A percentile compares a stretch with the other conserved stretches of the same genome.
phyloP scores from a whole-genome alignment of 306 rosid genomes.

The Fragaria iinumae region DNA sequence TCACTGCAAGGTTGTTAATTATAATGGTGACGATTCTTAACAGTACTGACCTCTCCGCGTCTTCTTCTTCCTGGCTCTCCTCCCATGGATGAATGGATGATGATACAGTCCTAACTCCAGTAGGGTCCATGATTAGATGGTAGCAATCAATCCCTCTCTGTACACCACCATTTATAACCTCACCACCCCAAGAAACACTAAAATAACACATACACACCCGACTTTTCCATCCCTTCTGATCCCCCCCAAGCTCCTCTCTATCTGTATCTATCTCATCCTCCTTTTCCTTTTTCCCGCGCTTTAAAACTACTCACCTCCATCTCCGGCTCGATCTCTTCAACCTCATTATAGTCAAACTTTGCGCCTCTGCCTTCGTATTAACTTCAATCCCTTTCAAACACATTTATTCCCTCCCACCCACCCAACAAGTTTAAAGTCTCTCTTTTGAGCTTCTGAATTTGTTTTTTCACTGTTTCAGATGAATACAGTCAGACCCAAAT shows the following conservation, averaged over 20 bases:
- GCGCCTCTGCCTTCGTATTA: conserved; percentile 42
- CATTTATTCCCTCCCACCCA: conserved; percentile 11
- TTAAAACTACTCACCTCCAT: conserved; percentile 14
- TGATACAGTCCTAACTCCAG: background rate
- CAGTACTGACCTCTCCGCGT: too few relatives aligned
- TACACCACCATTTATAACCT: conserved; percentile 18
- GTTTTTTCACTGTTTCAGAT: conserved; percentile 27
- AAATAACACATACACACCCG: background rate
- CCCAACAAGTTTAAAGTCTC: conserved; percentile 23
- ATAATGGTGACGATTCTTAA: too few relatives aligned
- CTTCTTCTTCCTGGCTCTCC: conserved; percentile 1
- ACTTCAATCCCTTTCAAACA: conserved; percentile 31
- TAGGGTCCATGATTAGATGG: conserved; percentile 30
- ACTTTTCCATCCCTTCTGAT: background rate
- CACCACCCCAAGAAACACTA: background rate
- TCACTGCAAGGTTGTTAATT: too few relatives aligned
- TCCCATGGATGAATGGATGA: background rate
- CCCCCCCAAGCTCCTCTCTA: conserved; percentile 7
- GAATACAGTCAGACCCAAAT: conserved; percentile 70
- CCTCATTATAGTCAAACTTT: conserved; percentile 49
- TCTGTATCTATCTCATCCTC: conserved; percentile 11
- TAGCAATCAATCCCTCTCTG: conserved; percentile 27
- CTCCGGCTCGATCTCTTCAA: conserved; percentile 12
- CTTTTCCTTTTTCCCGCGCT: conserved; percentile 35
- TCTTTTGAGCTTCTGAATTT: background rate